phyloP scores from a whole-genome alignment of 2,329 filamentous ascomycete genomes.

The Albifimbria verrucaria region DNA sequence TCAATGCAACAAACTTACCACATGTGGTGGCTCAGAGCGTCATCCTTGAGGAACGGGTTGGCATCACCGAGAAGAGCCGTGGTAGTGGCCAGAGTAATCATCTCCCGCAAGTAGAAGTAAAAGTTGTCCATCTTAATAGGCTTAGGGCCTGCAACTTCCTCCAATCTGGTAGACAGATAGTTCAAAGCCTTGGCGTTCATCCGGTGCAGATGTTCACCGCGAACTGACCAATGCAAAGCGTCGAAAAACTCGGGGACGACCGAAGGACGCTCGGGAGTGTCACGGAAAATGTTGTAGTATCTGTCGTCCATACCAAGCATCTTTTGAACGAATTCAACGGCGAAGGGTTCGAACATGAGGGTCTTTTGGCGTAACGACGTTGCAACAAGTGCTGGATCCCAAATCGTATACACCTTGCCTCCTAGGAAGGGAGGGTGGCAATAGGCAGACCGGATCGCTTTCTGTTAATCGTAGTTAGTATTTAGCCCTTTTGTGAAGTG shows the following conservation, averaged over 20 bases:
- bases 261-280: not conserved
- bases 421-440: slow-evolving; percentile 43
- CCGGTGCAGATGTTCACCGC: slow-evolving; percentile 29
- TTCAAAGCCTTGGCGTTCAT: slow-evolving; percentile 17
- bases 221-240: slow-evolving; percentile 27
- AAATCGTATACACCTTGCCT: slow-evolving; percentile 42
- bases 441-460: slow-evolving; percentile 24
- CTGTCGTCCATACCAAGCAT: slow-evolving; percentile 30
- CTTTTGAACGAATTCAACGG: slow-evolving; percentile 31
- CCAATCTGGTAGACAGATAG: slow-evolving; percentile 10
- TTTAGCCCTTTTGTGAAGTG: not conserved
- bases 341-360: slow-evolving; percentile 40
- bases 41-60: slow-evolving; percentile 34
- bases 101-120: slow-evolving; percentile 33
- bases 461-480: slow-evolving; percentile 13
- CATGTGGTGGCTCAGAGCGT: slow-evolving; percentile 11
- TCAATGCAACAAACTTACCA: slow-evolving; percentile 11
- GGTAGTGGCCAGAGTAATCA: slow-evolving; percentile 35
- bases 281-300: not conserved
- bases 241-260: slow-evolving; percentile 25
- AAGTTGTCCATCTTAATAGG: slow-evolving; percentile 29
- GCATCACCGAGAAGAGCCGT: slow-evolving; percentile 38
- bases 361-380: slow-evolving; percentile 35
- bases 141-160: not conserved
- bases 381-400: slow-evolving; percentile 33